These are phyloP conservation scores for Saccharomycopsis javanensis DNA, from an alignment of 805 yeast species.

Conservation along the genomic window DNA sequence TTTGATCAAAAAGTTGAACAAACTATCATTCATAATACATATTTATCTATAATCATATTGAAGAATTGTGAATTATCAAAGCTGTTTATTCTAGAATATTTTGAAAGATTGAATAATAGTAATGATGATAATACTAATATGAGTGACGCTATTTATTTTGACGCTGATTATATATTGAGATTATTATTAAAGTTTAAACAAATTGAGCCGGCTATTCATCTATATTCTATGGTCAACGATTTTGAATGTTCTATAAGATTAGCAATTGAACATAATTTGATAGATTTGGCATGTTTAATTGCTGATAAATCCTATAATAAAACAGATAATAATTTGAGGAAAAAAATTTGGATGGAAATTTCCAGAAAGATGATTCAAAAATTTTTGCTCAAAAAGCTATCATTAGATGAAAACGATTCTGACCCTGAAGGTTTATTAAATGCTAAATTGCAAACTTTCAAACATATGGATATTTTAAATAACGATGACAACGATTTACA, in stretches of 20 bases:
- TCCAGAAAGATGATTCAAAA: slow-evolving; percentile 38
- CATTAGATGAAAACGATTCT: slow-evolving; percentile 11
- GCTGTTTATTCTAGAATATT: slow-evolving; percentile 36
- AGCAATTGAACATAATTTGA: slow-evolving; percentile 52
- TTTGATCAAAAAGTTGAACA: slow-evolving; percentile 35
- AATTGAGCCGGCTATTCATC: slow-evolving; percentile 56
- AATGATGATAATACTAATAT: slow-evolving; percentile 1
- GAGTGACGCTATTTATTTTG: slow-evolving; percentile 37
- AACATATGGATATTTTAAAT: slow-evolving; percentile 25
- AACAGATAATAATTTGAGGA: slow-evolving; percentile 40
- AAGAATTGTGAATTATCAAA: slow-evolving; percentile 25
- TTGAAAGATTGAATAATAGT: slow-evolving; percentile 31
- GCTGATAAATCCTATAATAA: slow-evolving; percentile 44
- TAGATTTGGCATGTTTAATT: slow-evolving; percentile 47
- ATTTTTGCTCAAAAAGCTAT: neutral
- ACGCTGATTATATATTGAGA: slow-evolving; percentile 66
- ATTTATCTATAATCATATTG: slow-evolving; percentile 56
- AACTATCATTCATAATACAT: slow-evolving; percentile 54
- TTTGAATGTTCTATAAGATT: slow-evolving; percentile 75
- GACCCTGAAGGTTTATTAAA: neutral
- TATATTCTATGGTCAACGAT: slow-evolving; percentile 58
- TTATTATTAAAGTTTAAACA: slow-evolving; percentile 54
- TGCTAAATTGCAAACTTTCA: neutral
- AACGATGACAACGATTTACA: slow-evolving; percentile 24
- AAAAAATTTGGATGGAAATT: slow-evolving; percentile 65